Percentiles rank a stretch among this genome's conserved stretches.
Evolutionary conservation across 75 land plant genomes (phyloP).

Genomic region (Pinus tabuliformis): DNA sequence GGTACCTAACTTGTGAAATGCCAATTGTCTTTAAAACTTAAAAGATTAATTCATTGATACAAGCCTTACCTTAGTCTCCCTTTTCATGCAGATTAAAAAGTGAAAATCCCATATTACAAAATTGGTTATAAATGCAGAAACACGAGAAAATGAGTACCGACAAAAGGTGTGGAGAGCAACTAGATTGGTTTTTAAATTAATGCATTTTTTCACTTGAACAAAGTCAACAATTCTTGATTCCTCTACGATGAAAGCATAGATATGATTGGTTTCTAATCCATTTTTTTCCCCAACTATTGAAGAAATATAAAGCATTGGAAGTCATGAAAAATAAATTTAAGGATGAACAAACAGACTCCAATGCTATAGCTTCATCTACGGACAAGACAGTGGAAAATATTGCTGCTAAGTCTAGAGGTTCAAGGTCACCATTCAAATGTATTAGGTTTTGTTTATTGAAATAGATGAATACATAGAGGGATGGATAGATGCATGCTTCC

Average conservation of each 20-base stretch:
- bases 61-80: background rate
- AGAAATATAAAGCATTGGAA: constrained; percentile 81
- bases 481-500: constrained; percentile 62
- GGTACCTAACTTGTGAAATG: constrained; percentile 26
- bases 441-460: constrained; percentile 77
- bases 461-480: constrained; percentile 74
- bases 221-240: background rate
- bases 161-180: constrained; percentile 59
- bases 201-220: background rate
- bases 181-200: background rate
- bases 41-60: background rate
- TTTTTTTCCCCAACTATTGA: background rate
- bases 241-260: background rate
- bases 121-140: constrained; percentile 75
- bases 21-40: background rate
- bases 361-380: constrained; percentile 12
- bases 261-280: background rate
- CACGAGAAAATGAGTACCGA: constrained; percentile 79
- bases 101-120: constrained; percentile 75
- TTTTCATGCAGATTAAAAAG: constrained; percentile 52
- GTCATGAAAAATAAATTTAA: constrained; percentile 59
- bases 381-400: constrained; percentile 42
- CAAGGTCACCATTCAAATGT: constrained; percentile 94
- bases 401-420: constrained; percentile 61
- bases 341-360: constrained; percentile 24